These are phyloP conservation scores for Kappamyces sp. DNA, from an alignment of 192 early-diverging fungal species.

Conservation along the genomic window DNA sequence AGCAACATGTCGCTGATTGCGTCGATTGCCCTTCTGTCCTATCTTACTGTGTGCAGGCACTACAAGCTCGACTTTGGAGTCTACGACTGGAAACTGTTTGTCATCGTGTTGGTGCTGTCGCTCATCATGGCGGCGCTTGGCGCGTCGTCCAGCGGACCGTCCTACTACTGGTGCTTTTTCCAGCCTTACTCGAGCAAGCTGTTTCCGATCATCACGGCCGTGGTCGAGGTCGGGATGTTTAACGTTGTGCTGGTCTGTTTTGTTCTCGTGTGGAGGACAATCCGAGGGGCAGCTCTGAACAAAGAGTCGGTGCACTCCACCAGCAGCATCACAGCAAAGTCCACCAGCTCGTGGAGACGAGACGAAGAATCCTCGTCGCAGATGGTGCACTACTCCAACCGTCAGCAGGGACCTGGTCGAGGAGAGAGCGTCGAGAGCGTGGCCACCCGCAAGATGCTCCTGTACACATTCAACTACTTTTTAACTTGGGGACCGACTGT, in stretches of 20 bases:
- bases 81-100: constrained; percentile 12
- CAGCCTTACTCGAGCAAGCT: not conserved
- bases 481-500: constrained; percentile 1
- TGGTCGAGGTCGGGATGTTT: constrained; percentile 7
- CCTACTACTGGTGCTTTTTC: constrained; percentile 4
- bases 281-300: not conserved
- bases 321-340: not conserved
- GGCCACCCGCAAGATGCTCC: not conserved
- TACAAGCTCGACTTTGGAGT: constrained; percentile 5
- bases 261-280: not conserved
- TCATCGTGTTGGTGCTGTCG: not conserved
- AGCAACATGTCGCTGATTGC: constrained; percentile 1
- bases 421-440: not conserved
- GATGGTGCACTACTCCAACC: no score
- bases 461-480: constrained; percentile 14
- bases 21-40: constrained; percentile 1
- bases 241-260: constrained; percentile 3
- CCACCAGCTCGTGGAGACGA: constrained; percentile 6
- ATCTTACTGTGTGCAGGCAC: not conserved
- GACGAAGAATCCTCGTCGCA: not conserved
- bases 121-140: constrained; percentile 3
- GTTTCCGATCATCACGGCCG: not conserved
- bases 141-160: constrained; percentile 1
- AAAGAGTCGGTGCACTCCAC: not conserved
- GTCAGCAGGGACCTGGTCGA: no score